phyloP scores from a whole-genome alignment of 2,329 filamentous ascomycete genomes.

The Ophiostoma fasciatum region DNA sequence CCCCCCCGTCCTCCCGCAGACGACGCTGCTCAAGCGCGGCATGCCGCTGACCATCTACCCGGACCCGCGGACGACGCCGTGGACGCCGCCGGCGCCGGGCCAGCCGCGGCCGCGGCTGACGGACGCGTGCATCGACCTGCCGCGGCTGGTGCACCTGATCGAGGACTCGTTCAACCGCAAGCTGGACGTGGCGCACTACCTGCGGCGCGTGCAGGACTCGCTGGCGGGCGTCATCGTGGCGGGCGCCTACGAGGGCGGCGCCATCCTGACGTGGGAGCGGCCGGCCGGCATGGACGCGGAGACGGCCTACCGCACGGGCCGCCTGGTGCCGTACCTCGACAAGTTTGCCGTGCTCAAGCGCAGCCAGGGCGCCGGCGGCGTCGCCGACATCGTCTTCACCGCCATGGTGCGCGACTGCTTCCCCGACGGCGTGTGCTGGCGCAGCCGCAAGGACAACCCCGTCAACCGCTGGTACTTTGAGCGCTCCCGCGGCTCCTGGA shows the following conservation, averaged over 20 bases:
- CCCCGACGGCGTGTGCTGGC: constrained; percentile 80
- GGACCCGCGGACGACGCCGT: constrained; percentile 47
- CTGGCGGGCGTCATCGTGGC: constrained; percentile 89
- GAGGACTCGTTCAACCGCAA: constrained; percentile 84
- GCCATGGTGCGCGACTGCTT: constrained; percentile 87
- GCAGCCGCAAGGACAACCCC: constrained; percentile 76
- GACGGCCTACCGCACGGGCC: constrained; percentile 35
- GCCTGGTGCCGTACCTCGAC: constrained; percentile 84
- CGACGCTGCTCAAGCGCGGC: constrained; percentile 80
- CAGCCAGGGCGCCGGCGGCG: constrained; percentile 78
- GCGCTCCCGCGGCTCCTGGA: constrained; percentile 67
- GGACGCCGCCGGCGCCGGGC: constrained; percentile 50
- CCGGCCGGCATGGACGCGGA: constrained; percentile 42
- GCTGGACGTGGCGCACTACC: constrained; percentile 70
- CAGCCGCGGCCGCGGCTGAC: constrained; percentile 52
- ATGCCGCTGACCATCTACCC: constrained; percentile 81
- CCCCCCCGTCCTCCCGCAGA: constrained; percentile 14
- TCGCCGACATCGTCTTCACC: constrained; percentile 93
- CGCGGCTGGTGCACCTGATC: constrained; percentile 71
- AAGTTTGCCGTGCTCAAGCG: constrained; percentile 90
- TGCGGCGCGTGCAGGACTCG: constrained; percentile 62
- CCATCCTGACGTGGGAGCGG: constrained; percentile 86
- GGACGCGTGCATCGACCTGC: constrained; percentile 69
- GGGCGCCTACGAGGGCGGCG: constrained; percentile 90
- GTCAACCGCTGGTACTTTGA: constrained; percentile 99